Conservation (phyloP, 106 monocot species). For the Gastrodia elata region DNA sequence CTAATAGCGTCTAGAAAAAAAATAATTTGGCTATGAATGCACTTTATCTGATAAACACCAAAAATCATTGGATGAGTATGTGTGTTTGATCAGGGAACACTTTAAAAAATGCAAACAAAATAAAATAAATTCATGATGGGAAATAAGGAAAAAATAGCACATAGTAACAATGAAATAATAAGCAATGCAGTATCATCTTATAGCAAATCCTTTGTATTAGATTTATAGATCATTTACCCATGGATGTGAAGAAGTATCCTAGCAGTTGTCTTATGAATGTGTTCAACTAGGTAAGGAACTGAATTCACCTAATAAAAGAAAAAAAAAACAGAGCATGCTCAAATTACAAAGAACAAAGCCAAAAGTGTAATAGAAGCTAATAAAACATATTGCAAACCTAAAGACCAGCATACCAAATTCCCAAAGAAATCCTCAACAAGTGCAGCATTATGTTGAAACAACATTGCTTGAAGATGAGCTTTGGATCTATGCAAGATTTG, state of each 20-base stretch:
- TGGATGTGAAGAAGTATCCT: constrained; percentile 86
- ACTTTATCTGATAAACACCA: too few species aligned
- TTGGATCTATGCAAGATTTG: constrained; percentile 70
- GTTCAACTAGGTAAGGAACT: constrained; percentile 73
- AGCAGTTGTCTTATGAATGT: constrained; percentile 86
- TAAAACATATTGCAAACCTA: background rate
- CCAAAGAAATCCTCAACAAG: constrained; percentile 75
- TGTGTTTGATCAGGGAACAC: background rate
- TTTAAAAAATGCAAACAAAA: background rate
- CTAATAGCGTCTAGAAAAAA: too few species aligned
- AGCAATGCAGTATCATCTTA: constrained; percentile 1
- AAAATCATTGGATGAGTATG: background rate
- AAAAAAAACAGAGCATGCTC: background rate
- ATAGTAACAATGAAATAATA: background rate
- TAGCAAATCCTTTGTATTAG: background rate
- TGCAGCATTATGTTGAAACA: constrained; percentile 48
- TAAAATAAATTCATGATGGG: background rate
- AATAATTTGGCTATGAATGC: too few species aligned
- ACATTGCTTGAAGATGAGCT: constrained; percentile 73
- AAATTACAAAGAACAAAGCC: background rate
- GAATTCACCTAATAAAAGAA: constrained; percentile 59
- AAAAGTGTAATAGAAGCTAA: background rate
- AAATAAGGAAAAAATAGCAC: background rate
- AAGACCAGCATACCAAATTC: constrained; percentile 43
- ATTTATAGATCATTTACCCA: constrained; percentile 42